Evolutionary conservation across 2,329 filamentous ascomycete genomes (phyloP), one percentile per base, ranked within the genome.

Genomic region (Ophiostoma populinum): DNA sequence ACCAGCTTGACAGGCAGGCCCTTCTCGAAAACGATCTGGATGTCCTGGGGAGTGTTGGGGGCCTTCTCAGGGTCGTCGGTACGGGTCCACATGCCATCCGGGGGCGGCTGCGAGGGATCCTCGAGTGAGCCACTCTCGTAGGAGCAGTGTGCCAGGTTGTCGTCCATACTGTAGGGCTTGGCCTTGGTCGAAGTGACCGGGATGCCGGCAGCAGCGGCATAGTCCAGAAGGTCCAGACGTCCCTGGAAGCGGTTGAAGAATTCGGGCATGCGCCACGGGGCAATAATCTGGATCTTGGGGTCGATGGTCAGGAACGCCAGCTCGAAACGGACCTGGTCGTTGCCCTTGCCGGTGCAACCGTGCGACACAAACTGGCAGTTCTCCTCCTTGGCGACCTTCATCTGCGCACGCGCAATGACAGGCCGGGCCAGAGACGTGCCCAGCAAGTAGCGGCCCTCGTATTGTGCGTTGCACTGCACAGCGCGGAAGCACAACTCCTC

Each of bases 401-500:
- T 75, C 57, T 76, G 70, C 31, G 67, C 68, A 41, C 74, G 63
- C 42, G 75, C 75, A 46, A 80, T 80, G 53, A 80, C 67, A 27
- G 76, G 76, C 38, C 75, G 70, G 43, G 76, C 76, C 40, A 81
- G 63, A 28, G 62, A 63, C 36, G 71, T 76, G 41, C 70, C 69
- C 42, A 55, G 48, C 27, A 59, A 55, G 42, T 46, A 47, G 28
- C 49, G 47, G 50, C 75, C 74, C 61, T 83, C 72, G 52, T 75
- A 78, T 53, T 74, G 69, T 42, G 70, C 71, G 45, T 75, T 73
- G 54, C 73, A 81, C 56, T 82, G 77, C 43, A 90, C 70, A 42
- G 81, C 80, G 35, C 70, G 75, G 68, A 76, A 86, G 63, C 76
- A 78, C 29, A 90, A 65, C 61, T 87, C 70, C 47, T 85, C 77